A percentile compares a stretch with the other conserved stretches of the same genome.
Conservation (phyloP, 345 rosid genomes). For the Odontarrhena argentea region DNA sequence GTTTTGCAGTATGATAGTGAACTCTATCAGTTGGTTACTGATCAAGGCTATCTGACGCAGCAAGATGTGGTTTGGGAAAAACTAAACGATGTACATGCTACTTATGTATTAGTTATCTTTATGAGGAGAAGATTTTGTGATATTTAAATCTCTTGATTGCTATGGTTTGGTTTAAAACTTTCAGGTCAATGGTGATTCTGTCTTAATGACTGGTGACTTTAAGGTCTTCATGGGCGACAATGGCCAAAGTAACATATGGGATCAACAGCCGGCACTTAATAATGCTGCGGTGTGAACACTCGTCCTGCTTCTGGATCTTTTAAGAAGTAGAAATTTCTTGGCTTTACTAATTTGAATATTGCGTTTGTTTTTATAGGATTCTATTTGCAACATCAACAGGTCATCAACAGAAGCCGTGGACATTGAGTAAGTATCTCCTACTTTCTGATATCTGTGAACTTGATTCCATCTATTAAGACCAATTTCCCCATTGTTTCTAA, state of each 20-base stretch:
- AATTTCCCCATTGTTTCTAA: slow-evolving; percentile 4
- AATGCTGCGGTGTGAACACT: slow-evolving; percentile 59
- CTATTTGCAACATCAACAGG: slow-evolving; percentile 56
- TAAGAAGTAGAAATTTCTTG: slow-evolving; percentile 3
- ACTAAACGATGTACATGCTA: slow-evolving; percentile 60
- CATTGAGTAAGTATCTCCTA: slow-evolving; percentile 53
- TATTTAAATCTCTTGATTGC: slow-evolving; percentile 16
- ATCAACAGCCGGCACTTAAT: slow-evolving; percentile 64
- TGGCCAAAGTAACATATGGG: slow-evolving; percentile 59
- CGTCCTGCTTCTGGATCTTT: slow-evolving; percentile 22
- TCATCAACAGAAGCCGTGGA: slow-evolving; percentile 55
- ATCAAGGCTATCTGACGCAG: slow-evolving; percentile 79
- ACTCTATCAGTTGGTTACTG: slow-evolving; percentile 85
- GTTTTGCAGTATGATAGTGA: slow-evolving; percentile 61
- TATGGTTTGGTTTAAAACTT: slow-evolving; percentile 20
- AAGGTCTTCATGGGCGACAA: slow-evolving; percentile 67
- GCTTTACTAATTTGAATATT: slow-evolving; percentile 24
- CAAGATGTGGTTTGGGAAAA: slow-evolving; percentile 93
- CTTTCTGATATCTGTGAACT: slow-evolving; percentile 22
- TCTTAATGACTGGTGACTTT: slow-evolving; percentile 74
- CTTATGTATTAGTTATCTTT: not conserved
- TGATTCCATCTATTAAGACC: not conserved
- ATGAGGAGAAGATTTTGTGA: not conserved
- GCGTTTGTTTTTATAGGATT: slow-evolving; percentile 50
- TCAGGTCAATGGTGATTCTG: slow-evolving; percentile 84